A percentile compares a stretch with the other conserved stretches of the same genome.
Evolutionary conservation across 768 basidiomycete species (phyloP).

Genomic region (Boletus pseudopeckii): DNA sequence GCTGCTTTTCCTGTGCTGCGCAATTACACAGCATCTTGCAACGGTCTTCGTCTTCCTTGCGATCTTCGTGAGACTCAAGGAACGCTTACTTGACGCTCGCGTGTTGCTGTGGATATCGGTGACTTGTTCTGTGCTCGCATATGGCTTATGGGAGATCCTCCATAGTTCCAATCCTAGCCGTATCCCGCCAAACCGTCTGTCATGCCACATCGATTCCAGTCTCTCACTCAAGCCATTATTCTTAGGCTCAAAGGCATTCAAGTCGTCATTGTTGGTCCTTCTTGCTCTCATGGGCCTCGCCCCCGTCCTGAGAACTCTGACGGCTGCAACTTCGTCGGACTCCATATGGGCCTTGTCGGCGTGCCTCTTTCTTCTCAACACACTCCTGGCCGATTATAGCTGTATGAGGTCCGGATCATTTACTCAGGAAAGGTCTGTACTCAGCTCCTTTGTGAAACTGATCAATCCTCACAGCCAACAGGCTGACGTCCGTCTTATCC

Average conservation of each 20-base stretch:
- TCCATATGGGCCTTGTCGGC: constrained; percentile 97
- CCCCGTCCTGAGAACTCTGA: constrained; percentile 88
- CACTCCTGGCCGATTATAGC: constrained; percentile 81
- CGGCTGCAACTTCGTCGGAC: constrained; percentile 92
- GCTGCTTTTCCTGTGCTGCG: constrained; percentile 63
- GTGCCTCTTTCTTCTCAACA: constrained; percentile 75
- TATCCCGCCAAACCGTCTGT: constrained; percentile 27
- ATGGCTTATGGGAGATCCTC: constrained; percentile 58
- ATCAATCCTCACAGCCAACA: constrained; percentile 34
- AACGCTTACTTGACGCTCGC: constrained; percentile 62
- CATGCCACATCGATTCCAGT: not conserved
- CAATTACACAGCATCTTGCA: constrained; percentile 82
- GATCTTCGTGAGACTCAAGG: constrained; percentile 70
- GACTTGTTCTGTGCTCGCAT: constrained; percentile 57
- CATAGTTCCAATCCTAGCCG: constrained; percentile 35
- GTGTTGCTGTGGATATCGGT: constrained; percentile 64
- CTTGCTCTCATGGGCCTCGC: constrained; percentile 86
- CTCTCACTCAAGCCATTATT: constrained; percentile 9
- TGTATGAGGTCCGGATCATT: constrained; percentile 42
- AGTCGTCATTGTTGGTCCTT: constrained; percentile 84
- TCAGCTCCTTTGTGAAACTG: constrained; percentile 19
- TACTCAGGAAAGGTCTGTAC: constrained; percentile 56
- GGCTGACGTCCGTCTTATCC: constrained; percentile 78
- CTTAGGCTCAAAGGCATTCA: constrained; percentile 66
- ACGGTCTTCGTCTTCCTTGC: constrained; percentile 79